Percentiles rank a stretch among this genome's conserved stretches.
Conservation (phyloP, 2,329 filamentous ascomycete genomes). For the Diaporthe caulivora region DNA sequence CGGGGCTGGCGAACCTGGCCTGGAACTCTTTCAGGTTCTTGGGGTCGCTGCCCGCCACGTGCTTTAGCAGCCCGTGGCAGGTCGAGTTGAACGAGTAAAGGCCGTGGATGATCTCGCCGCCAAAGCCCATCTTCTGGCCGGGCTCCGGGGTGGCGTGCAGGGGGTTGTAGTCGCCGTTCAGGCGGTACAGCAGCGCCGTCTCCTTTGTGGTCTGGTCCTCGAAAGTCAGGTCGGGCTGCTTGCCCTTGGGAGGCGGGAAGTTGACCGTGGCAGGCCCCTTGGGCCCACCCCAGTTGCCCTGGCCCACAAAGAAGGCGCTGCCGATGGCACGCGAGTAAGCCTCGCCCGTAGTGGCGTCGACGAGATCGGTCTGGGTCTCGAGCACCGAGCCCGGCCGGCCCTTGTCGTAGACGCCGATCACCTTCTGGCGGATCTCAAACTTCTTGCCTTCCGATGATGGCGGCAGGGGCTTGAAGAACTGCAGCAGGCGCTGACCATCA, state of each 20-base stretch:
- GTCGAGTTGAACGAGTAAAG: slow-evolving; percentile 89
- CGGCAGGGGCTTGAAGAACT: slow-evolving; percentile 82
- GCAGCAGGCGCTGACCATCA: slow-evolving; percentile 85
- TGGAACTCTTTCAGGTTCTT: slow-evolving; percentile 89
- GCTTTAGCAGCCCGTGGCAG: slow-evolving; percentile 78
- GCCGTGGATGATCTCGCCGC: slow-evolving; percentile 89
- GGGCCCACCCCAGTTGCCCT: slow-evolving; percentile 87
- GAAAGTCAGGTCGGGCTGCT: slow-evolving; percentile 77
- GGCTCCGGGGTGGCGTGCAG: slow-evolving; percentile 90
- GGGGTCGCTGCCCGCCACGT: slow-evolving; percentile 81
- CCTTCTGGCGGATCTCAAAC: slow-evolving; percentile 83
- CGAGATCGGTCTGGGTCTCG: slow-evolving; percentile 82
- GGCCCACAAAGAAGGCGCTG: slow-evolving; percentile 83
- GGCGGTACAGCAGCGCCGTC: slow-evolving; percentile 82
- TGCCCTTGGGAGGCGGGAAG: slow-evolving; percentile 79
- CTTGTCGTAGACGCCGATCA: slow-evolving; percentile 91
- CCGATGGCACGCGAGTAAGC: slow-evolving; percentile 78
- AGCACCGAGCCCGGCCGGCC: slow-evolving; percentile 85
- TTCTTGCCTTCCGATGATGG: slow-evolving; percentile 76
- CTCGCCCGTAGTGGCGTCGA: slow-evolving; percentile 77
- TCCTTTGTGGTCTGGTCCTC: slow-evolving; percentile 78
- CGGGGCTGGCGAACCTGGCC: slow-evolving; percentile 87
- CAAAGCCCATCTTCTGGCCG: slow-evolving; percentile 90
- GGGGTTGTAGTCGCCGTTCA: slow-evolving; percentile 96
- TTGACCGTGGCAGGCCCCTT: slow-evolving; percentile 86